Evolutionary conservation across 2,329 filamentous ascomycete species (phyloP), one percentile per base, ranked within the genome.

Genomic region (Grosmannia penicillata): DNA sequence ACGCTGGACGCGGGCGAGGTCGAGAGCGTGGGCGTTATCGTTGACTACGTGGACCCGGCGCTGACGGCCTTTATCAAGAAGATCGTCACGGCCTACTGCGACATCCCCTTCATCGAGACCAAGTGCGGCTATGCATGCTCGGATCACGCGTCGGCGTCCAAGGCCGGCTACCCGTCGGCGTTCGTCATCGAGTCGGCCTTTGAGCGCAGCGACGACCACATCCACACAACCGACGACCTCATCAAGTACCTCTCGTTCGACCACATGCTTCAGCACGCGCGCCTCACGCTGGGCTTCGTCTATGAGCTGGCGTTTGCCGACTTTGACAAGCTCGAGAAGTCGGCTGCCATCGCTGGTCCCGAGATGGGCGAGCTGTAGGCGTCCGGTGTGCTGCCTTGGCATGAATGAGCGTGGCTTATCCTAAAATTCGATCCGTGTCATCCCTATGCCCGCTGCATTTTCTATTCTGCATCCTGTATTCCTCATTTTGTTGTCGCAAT

Each of bases 11-110:
- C 83, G 4, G 86, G 86, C 42, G 69, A 83, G 57, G 71, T 76
- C 6, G 89, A 95, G 66, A 80, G 77, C 33, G 82, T 96, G 3
- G 89, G 89, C 31, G 83, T 96, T 37, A 93, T 96, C 51, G 86
- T 82, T 5, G 89, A 96, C 59, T 95, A 71, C 50, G 89, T 96
- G 32, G 82, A 95, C 55, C 64, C 76, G 3, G 77, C 70, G 38
- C 65, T 96, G 48, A 96, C 89, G 6, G 67, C 71, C 8, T 96
- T 95, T 57, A 89, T 95, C 66, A 94, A 94, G 68, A 72, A 78
- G 50, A 72, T 94, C 43, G 81, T 95, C 47, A 79, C 75, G 24
- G 74, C 74, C 63, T 96, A 96, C 65, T 95, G 87, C 61, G 72
- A 76, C 37, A 91, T 96, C 14, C 60, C 63, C 13, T 62, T 55